Evolutionary conservation across 495 filamentous ascomycete species (phyloP).

Genomic region (Neurospora sp.): DNA sequence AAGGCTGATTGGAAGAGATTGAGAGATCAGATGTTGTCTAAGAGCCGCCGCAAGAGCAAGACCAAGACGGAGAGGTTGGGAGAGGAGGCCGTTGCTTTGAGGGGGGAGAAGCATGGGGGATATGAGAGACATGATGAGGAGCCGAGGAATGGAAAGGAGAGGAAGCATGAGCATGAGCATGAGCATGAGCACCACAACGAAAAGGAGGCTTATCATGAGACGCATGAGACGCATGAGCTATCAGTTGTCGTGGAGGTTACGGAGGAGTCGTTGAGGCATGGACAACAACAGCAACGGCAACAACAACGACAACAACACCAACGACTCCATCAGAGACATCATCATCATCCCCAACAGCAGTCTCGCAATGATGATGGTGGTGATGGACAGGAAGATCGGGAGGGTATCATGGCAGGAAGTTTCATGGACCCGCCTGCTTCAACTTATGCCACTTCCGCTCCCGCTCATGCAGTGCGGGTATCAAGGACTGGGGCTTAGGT

Average conservation of each 20-base stretch:
- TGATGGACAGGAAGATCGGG: neutral
- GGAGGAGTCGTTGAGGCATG: neutral
- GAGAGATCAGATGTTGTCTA: conserved; percentile 16
- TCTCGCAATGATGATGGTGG: too few species aligned
- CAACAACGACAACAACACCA: neutral
- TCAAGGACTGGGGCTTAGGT: neutral
- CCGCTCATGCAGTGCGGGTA: neutral
- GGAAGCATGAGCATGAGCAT: neutral
- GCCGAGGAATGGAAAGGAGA: neutral
- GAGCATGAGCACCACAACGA: neutral
- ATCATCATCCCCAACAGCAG: neutral
- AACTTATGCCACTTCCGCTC: neutral
- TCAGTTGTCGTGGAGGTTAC: neutral
- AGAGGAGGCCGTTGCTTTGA: too few species aligned
- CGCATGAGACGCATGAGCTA: neutral
- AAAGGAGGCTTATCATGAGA: neutral
- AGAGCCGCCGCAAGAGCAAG: conserved; percentile 6
- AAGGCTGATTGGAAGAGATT: conserved; percentile 33
- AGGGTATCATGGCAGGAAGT: neutral
- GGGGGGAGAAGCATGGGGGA: neutral
- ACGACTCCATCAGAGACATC: neutral
- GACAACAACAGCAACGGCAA: neutral
- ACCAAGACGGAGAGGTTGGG: too few species aligned
- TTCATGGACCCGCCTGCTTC: neutral
- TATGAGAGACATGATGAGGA: neutral